Percentiles rank a stretch among this genome's conserved stretches.
Conservation (phyloP, 2,329 filamentous ascomycete genomes). For the Fusarium sp. region DNA sequence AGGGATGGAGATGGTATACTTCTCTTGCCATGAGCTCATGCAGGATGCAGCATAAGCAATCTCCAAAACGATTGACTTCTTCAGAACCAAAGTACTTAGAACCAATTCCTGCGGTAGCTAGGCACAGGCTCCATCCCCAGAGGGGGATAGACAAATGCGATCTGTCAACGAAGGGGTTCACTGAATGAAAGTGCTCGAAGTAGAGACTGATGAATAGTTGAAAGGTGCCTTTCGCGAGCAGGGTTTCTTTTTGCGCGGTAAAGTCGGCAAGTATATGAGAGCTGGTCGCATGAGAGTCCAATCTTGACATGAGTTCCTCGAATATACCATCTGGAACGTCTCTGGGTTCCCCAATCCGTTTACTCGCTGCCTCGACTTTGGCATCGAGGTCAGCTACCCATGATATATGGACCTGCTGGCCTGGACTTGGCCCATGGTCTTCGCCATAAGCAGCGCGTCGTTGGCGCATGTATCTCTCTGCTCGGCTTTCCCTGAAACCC, state of each 20-base stretch:
- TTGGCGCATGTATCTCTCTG: not conserved
- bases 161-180: not conserved
- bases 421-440: not conserved
- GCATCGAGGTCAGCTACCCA: not conserved
- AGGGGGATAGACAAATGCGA: not conserved
- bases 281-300: not conserved
- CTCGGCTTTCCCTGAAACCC: not conserved
- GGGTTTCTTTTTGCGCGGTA: not conserved
- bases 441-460: not conserved
- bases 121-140: not conserved
- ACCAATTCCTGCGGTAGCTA: not conserved
- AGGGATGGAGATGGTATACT: rapidly evolving
- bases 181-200: not conserved
- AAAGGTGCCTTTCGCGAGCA: not conserved
- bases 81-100: not conserved
- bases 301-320: not conserved
- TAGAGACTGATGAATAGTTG: not conserved
- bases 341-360: rapidly evolving
- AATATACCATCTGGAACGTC: not conserved
- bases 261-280: not conserved
- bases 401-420: not conserved
- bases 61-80: not conserved
- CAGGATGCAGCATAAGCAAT: not conserved
- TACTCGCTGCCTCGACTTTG: not conserved
- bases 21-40: not conserved